Evolutionary conservation across 169 alveolate species (phyloP), one percentile per base, ranked within the genome.

Genomic region (Toxoplasma gondii): DNA sequence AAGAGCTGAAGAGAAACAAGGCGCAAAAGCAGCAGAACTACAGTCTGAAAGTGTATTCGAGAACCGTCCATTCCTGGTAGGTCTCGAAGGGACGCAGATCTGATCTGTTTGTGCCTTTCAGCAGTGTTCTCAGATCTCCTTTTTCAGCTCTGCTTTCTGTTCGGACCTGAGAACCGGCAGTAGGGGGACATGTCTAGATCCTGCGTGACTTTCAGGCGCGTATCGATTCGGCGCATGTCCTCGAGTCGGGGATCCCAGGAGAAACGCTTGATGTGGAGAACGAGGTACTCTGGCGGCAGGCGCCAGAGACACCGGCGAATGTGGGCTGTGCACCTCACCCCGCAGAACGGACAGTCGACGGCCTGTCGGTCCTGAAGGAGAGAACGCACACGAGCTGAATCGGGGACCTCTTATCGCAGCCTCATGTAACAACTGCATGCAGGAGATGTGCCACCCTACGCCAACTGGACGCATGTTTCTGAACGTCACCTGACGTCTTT

Each of bases 311-410:
- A 22, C 27, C 49, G 83, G 39, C 81, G 94, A 31, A 92, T 45
- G 7, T n/a, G 70, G 29, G 94, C 54, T 0, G 34, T 36, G 64
- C 78, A 78, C 16, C 94, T 38, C 87, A 31, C 41, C 74, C 27
- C 34, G 81, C 94, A 92, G 27, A 69, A 41, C 49, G 92, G 92
- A 49, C 94, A 92, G 87, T 92, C 94, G 44, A 92, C 92, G 44
- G 43, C 7, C 78, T 36, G 19, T n/a, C 45, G 41, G 39, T 74
- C 94, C 94, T 92, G 91, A 12, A 70, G 19, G 4, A 39, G 22
- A 88, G 44, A 29, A 44, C 2, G n/a, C n/a, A 17, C n/a, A 24
- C 5, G 91, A 27, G 2, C 5, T 43, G 38, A 83, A 4, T 10
- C 38, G 22, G 39, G 19, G 43, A 78, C n/a, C 29, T 29, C 31